These are phyloP conservation scores for Salinomyces thailandicus DNA, from an alignment of 2,329 filamentous ascomycete genomes.

Conservation along the genomic window DNA sequence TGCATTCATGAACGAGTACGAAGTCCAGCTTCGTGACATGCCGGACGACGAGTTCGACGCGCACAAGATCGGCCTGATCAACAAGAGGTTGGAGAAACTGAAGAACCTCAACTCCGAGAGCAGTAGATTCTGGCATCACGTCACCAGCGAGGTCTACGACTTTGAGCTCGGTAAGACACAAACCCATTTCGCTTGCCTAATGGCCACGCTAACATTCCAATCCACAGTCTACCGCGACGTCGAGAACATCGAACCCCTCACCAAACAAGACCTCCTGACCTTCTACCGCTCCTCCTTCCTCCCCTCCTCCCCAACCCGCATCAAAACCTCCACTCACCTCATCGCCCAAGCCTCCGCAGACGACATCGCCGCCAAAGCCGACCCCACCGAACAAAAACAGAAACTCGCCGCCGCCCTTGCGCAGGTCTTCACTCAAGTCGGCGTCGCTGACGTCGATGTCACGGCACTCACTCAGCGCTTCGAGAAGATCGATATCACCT, in stretches of 20 bases:
- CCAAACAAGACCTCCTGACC: slow-evolving; percentile 65
- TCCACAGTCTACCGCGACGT: slow-evolving; percentile 62
- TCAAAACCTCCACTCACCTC: slow-evolving; percentile 79
- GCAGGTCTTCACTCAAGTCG: slow-evolving; percentile 39
- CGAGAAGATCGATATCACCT: slow-evolving; percentile 35
- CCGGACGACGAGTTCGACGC: slow-evolving; percentile 73
- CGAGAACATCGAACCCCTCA: slow-evolving; percentile 59
- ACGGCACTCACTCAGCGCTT: slow-evolving; percentile 36
- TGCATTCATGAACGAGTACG: slow-evolving; percentile 62
- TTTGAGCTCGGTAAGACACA: slow-evolving; percentile 64
- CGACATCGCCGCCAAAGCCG: slow-evolving; percentile 25
- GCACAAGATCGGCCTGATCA: slow-evolving; percentile 81
- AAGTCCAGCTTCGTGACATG: slow-evolving; percentile 61
- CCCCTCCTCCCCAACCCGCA: slow-evolving; percentile 59
- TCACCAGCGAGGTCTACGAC: slow-evolving; percentile 77
- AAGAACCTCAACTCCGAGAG: slow-evolving; percentile 87
- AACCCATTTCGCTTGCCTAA: slow-evolving; percentile 1
- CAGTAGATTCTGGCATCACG: slow-evolving; percentile 71
- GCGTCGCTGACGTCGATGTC: slow-evolving; percentile 34
- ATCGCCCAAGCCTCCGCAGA: slow-evolving; percentile 54
- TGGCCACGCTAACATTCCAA: background rate
- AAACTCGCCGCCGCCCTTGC: slow-evolving; percentile 34
- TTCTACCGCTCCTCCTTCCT: slow-evolving; percentile 71
- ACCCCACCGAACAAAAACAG: slow-evolving; percentile 32
- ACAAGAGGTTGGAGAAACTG: slow-evolving; percentile 76